Base-by-base conservation (phyloP, 2,329 filamentous ascomycete species). In the Hymenoscyphus fructigenus region DNA sequence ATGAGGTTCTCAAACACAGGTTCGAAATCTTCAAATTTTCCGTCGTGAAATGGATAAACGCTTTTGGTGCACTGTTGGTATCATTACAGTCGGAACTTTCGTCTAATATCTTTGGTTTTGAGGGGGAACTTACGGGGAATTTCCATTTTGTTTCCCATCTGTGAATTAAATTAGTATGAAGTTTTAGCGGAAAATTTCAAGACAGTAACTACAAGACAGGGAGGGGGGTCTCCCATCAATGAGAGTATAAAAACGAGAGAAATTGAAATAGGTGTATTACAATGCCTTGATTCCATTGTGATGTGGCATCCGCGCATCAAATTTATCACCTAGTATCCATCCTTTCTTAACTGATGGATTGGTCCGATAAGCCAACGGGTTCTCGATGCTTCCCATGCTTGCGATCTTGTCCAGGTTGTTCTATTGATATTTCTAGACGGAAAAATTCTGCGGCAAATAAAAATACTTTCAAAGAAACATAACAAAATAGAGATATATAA, bases 41-140 rank as follows among this genome's bases (percentile, higher is more conserved):
- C 86, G 76, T 92, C 90, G 79, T 92, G 90, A 80, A 93, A 93
- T 0, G 88, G 88, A 71, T 91, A 90, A 9, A 92, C 81, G 64
- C 86, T 83, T 77, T 87, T 87, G 41, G 77, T 76, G 75, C 84
- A 87, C 81, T 82, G 41, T 5, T 64, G 7, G 29, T 59, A 7
- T 58, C 36, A 62, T 10, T 23, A 34, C 20, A 2, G 10, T 23
- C 10, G 4, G 14, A 12, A 57, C 3, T 15, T 29, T 32, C 36
- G 14, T 41, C 12, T n/a, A 14, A 15, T 20, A 20, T 2, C n/a
- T 38, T 36, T n/a, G n/a, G n/a, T 14, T 3, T 53, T 1, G 20
- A 38, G 36, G 20, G 20, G 20, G 4, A 53, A 53, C 47, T 26
- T 7, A 53, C 47, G n/a, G 36, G 57, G 28, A 41, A 59, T 41